Evolutionary conservation across 2,329 filamentous ascomycete genomes (phyloP).

Genomic region (Pseudopithomyces maydicus): DNA sequence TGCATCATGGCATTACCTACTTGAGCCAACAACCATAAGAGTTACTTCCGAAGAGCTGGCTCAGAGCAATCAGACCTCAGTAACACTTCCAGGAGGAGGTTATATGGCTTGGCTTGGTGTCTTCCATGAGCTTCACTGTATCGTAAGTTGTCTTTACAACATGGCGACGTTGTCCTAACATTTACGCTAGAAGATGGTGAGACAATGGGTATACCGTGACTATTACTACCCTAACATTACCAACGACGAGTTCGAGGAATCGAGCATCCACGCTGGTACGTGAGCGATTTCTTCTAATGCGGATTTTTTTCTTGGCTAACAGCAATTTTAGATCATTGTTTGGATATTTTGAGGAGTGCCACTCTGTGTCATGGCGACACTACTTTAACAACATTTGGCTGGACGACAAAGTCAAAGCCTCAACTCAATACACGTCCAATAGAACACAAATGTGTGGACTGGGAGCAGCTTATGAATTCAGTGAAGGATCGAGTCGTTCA

Average conservation of each 20-base stretch:
- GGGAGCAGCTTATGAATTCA: background rate
- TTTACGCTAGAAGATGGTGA: constrained; percentile 2
- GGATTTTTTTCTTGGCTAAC: background rate
- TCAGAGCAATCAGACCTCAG: background rate
- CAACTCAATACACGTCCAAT: background rate
- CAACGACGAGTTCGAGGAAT: background rate
- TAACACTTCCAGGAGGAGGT: constrained; percentile 1
- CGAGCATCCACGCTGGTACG: constrained; percentile 1
- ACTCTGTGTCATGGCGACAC: constrained; percentile 4
- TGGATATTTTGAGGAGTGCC: constrained; percentile 3
- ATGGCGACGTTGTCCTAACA: too few species aligned
- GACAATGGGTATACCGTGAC: constrained; percentile 5
- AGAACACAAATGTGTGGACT: constrained; percentile 2
- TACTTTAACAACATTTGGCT: constrained; percentile 4
- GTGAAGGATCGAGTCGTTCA: background rate
- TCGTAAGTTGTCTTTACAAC: background rate
- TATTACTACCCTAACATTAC: constrained; percentile 1
- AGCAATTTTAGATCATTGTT: background rate
- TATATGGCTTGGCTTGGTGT: constrained; percentile 8
- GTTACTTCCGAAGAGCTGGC: background rate
- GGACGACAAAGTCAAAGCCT: constrained; percentile 1
- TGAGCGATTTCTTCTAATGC: background rate
- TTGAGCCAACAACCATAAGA: background rate
- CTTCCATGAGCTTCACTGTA: constrained; percentile 7
- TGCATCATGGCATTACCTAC: background rate